Percentiles rank a stretch among this genome's conserved stretches.
phyloP scores from a whole-genome alignment of 2,329 filamentous ascomycete genomes.

The Ceratocystis destructans region DNA sequence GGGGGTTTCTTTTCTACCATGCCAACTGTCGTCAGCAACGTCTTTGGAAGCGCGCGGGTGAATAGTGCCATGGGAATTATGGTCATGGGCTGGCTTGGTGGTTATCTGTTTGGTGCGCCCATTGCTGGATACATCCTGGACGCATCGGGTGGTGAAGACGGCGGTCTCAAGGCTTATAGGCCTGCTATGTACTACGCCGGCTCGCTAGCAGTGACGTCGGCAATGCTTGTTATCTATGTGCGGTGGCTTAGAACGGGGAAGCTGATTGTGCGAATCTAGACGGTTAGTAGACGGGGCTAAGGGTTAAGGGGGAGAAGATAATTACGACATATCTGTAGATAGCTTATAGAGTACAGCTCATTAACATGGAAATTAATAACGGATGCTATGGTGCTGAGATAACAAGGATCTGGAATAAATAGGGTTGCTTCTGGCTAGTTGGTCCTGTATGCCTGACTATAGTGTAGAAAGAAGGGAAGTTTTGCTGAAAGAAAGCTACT shows the following conservation, averaged over 20 bases:
- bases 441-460: too few relatives aligned
- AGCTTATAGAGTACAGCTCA: neutral
- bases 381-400: neutral
- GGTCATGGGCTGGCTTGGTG: slow-evolving; percentile 45
- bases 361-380: neutral
- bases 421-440: too few relatives aligned
- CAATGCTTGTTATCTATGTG: slow-evolving; percentile 31
- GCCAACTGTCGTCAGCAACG: slow-evolving; percentile 47
- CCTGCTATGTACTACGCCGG: slow-evolving; percentile 51
- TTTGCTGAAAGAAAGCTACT: too few relatives aligned
- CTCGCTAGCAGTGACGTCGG: slow-evolving; percentile 34
- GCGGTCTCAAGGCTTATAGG: slow-evolving; percentile 39
- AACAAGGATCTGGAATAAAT: neutral
- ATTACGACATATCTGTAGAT: neutral
- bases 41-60: slow-evolving; percentile 42
- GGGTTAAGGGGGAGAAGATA: neutral
- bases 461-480: too few relatives aligned
- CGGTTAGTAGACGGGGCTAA: neutral
- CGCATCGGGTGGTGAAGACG: slow-evolving; percentile 38
- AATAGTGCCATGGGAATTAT: slow-evolving; percentile 48
- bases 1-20: slow-evolving; percentile 51
- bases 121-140: slow-evolving; percentile 47
- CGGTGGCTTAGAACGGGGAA: slow-evolving; percentile 32
- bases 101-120: slow-evolving; percentile 46
- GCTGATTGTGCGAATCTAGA: slow-evolving; percentile 27